Conservation (phyloP, 345 rosid species). For the Carallia pectinifolia region DNA sequence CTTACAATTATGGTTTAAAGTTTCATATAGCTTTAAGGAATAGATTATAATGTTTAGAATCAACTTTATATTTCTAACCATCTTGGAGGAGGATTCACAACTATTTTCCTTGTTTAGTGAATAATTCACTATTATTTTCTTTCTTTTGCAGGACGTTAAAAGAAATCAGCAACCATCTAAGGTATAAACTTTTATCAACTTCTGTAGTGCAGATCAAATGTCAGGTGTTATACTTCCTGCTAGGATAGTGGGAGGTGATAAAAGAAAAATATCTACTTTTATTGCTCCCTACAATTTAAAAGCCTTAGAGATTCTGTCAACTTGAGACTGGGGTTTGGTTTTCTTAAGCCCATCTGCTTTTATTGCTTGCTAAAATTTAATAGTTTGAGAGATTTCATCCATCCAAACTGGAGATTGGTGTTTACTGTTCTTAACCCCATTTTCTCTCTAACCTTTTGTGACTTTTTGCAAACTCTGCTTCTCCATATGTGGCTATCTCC, state of each 20-base stretch:
- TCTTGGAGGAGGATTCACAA: background rate
- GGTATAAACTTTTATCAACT: constrained; percentile 25
- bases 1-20: too few species aligned
- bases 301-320: too few species aligned
- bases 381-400: too few species aligned
- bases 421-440: too few species aligned
- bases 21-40: too few species aligned
- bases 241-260: background rate
- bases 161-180: constrained; percentile 44
- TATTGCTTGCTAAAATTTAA: too few species aligned
- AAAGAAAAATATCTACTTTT: background rate
- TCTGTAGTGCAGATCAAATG: background rate
- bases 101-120: background rate
- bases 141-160: constrained; percentile 33
- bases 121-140: too few species aligned
- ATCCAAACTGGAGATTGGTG: background rate
- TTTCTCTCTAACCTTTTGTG: background rate
- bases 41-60: too few species aligned
- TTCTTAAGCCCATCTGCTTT: too few species aligned
- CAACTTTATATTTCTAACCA: background rate
- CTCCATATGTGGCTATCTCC: background rate
- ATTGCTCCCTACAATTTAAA: too few species aligned
- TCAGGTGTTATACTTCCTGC: background rate
- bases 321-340: too few species aligned
- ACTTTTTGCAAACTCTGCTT: background rate